phyloP scores from a whole-genome alignment of 441 rosid genomes.

The Aleurites moluccanus region DNA sequence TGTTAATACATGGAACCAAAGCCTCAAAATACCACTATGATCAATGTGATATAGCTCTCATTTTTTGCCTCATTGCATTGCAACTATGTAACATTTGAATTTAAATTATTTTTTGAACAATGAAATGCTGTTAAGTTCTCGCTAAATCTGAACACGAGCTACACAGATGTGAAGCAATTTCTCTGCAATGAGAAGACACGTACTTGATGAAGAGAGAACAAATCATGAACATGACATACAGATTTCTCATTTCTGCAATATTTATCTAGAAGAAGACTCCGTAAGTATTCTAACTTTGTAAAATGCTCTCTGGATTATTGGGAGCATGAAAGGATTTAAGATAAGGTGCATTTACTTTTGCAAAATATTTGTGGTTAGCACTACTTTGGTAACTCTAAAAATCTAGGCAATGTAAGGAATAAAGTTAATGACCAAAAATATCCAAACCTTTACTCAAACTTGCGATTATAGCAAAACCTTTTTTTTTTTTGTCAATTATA shows the following conservation, averaged over 20 bases:
- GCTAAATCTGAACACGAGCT: background rate
- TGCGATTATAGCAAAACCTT: background rate
- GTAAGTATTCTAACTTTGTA: background rate
- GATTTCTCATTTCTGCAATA: background rate
- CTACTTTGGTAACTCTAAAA: background rate
- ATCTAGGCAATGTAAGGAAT: background rate
- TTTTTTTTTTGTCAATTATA: background rate
- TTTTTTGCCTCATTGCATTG: background rate
- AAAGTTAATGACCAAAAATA: background rate
- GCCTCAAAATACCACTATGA: background rate
- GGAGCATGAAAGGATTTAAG: background rate
- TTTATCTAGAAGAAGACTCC: background rate
- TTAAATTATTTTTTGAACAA: background rate
- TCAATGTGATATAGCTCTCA: too few relatives aligned
- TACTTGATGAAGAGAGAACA: background rate
- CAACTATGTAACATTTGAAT: background rate
- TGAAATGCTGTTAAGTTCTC: background rate
- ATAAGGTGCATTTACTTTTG: background rate
- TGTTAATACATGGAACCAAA: background rate
- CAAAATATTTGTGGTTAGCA: background rate
- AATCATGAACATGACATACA: background rate
- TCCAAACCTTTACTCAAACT: background rate
- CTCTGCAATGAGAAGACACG: background rate
- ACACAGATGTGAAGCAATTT: background rate
- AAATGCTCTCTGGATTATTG: background rate